Evolutionary conservation across 2,329 filamentous ascomycete genomes (phyloP), one percentile per base, ranked within the genome.

Genomic region (Fusarium musae): DNA sequence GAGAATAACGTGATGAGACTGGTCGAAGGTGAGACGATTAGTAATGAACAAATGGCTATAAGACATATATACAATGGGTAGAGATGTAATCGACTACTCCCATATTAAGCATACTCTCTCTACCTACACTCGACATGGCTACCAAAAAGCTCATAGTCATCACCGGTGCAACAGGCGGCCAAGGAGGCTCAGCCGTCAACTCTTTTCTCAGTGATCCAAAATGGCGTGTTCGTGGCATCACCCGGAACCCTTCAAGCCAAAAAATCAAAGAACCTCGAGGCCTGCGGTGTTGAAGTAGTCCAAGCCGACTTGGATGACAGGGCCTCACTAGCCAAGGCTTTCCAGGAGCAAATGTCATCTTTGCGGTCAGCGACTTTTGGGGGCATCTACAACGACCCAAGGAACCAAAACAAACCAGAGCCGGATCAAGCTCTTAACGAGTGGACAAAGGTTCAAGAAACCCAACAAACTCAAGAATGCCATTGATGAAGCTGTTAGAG

Each of bases 181-280:
- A 66, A 50, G 60, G 63, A 36, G 37, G 43, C n/a, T 61, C 66
- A 15, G 53, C 70, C 5, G 21, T 42, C 13, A 52, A 57, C n/a
- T 53, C 50, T 3, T 70, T 70, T 30, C 40, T 70, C 34, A 28
- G 44, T 4, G 56, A 66, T 8, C 17, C 43, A 21, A 21, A 26
- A 42, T 66, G 50, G 61, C 43, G 28, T 23, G 50, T 70, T 23
- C 61, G 56, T 19, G 68, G 52, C 28, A 49, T 70, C 32, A 47
- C 68, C 26, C 50, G 66, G 26, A 57, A 43, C n/a, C 39, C 44
- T 8, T 61, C 36, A 6, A 66, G 68, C 26, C 11, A n/a, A 28
- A 28, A 66, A 60, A 30, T 42, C 68, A 30, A 42, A 47, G n/a
- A 39, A 19, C 23, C 61, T 70, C 7, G 12, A 34, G 39, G 26